Conservation (phyloP, 148 eudicot genomes). For the Polygonum aviculare region DNA sequence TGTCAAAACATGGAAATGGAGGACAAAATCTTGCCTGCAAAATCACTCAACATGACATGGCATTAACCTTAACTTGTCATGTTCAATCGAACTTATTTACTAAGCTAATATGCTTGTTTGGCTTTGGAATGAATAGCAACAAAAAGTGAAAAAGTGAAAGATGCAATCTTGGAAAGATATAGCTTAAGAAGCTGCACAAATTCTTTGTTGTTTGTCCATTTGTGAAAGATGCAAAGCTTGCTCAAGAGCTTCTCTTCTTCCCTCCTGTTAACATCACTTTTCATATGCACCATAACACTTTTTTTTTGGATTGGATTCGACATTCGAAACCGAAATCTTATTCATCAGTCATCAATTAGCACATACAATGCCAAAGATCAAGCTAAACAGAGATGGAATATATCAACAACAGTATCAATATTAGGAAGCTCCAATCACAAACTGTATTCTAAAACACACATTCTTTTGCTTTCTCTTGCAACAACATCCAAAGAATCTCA, state of each 20-base stretch:
- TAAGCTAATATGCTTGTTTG: background rate
- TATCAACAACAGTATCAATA: background rate
- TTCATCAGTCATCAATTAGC: background rate
- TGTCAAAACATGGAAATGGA: background rate
- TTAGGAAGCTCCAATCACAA: background rate
- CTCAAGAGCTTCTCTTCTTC: constrained; percentile 15
- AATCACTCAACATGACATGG: too few species aligned
- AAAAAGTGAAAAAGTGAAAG: background rate
- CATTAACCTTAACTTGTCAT: background rate
- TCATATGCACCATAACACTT: background rate
- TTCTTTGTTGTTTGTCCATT: constrained; percentile 6
- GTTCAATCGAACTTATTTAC: background rate
- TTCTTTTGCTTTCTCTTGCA: background rate
- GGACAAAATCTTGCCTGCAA: background rate
- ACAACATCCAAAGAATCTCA: background rate
- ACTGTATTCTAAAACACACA: background rate
- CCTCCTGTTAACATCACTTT: constrained; percentile 19
- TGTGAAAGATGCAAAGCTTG: constrained; percentile 27
- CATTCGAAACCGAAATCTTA: background rate
- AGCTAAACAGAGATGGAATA: background rate
- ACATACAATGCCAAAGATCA: background rate
- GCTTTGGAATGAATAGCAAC: background rate
- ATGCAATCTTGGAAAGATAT: constrained; percentile 14
- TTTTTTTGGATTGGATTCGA: background rate
- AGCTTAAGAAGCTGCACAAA: constrained; percentile 5